A percentile compares a stretch with the other conserved stretches of the same genome.
Evolutionary conservation across 768 basidiomycete species (phyloP).

Genomic region (Podaxis mareebaensis): DNA sequence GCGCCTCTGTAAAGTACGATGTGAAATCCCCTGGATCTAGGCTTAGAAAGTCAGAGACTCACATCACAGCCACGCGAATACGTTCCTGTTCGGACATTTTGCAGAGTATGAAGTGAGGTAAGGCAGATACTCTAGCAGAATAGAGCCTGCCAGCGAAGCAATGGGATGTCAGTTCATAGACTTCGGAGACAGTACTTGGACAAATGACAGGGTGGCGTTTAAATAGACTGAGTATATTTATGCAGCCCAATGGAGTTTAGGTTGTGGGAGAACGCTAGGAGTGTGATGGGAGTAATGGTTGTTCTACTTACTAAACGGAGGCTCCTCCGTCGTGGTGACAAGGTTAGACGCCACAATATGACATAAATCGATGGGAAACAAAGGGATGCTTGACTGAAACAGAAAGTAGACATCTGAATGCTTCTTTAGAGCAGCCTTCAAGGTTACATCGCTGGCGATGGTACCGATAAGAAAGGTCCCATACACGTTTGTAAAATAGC

Average conservation of each 20-base stretch:
- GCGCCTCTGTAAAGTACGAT: conserved; percentile 32
- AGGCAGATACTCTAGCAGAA: background rate
- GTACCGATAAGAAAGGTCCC: too few species aligned
- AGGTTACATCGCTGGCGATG: too few species aligned
- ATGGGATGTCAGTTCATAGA: background rate
- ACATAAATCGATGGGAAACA: too few species aligned
- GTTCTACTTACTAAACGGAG: background rate
- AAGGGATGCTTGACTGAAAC: too few species aligned
- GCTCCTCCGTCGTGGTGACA: background rate
- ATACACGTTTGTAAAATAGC: too few species aligned
- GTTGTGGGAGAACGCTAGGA: background rate
- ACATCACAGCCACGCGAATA: background rate
- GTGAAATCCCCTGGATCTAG: background rate
- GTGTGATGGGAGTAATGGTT: background rate
- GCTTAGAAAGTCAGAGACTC: background rate
- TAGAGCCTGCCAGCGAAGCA: background rate
- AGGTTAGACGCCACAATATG: background rate
- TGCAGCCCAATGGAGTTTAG: background rate
- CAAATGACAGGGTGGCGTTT: background rate
- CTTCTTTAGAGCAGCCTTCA: too few species aligned
- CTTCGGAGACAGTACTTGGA: background rate
- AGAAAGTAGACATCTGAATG: too few species aligned
- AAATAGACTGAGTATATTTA: background rate
- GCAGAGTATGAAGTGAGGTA: background rate
- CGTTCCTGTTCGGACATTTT: background rate